phyloP scores from a whole-genome alignment of 2,329 filamentous ascomycete genomes.

The Fusarium cyanostomum region DNA sequence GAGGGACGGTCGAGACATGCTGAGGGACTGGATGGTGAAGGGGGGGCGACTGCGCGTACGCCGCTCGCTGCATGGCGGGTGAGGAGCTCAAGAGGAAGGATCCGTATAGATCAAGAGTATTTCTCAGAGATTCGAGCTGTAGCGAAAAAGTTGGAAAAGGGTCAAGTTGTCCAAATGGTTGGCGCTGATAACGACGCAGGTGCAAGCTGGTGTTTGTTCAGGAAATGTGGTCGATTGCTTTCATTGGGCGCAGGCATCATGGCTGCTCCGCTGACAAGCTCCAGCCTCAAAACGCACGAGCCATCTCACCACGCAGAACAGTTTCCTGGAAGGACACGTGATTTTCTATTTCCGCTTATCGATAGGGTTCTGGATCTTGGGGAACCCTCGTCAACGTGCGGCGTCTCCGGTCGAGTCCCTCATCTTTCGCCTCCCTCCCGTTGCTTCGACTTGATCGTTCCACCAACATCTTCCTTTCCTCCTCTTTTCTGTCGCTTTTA shows the following conservation, averaged over 20 bases:
- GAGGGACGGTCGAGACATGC: constrained; percentile 97
- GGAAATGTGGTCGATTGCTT: constrained; percentile 50
- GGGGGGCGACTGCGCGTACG: constrained; percentile 88
- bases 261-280: constrained; percentile 20
- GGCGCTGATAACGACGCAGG: constrained; percentile 26
- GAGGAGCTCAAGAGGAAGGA: constrained; percentile 1
- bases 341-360: constrained; percentile 24
- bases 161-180: constrained; percentile 15
- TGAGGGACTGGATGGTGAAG: constrained; percentile 97
- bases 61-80: constrained; percentile 81
- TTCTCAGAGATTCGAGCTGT: neutral
- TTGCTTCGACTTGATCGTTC: constrained; percentile 14
- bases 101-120: neutral
- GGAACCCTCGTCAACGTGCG: constrained; percentile 16
- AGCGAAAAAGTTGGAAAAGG: neutral
- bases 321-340: constrained; percentile 31
- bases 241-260: constrained; percentile 44
- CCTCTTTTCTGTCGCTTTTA: constrained; percentile 2
- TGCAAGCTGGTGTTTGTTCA: constrained; percentile 43
- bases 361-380: constrained; percentile 24
- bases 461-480: constrained; percentile 9
- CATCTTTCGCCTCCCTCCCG: constrained; percentile 32
- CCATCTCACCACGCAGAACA: constrained; percentile 19
- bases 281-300: constrained; percentile 17
- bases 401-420: constrained; percentile 38